Evolutionary conservation across 495 filamentous ascomycete species (phyloP).

Genomic region (Aspergillus campestris): DNA sequence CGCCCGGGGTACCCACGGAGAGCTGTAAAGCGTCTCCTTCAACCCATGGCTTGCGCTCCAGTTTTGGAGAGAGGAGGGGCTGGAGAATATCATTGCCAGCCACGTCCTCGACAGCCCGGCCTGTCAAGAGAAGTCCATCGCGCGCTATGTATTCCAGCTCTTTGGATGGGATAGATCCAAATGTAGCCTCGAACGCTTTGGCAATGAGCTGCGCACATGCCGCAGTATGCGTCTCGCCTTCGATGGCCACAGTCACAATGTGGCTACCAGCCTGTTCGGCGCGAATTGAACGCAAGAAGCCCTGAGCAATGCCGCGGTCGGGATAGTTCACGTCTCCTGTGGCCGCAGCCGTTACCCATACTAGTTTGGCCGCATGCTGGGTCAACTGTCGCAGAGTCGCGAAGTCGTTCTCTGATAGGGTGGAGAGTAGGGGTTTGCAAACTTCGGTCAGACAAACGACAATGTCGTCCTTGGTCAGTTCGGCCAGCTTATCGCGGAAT

Average conservation of each 20-base stretch:
- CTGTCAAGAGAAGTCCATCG: too few species aligned
- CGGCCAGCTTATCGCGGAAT: too few species aligned
- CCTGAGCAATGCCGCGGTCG: constrained; percentile 2
- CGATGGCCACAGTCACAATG: constrained; percentile 11
- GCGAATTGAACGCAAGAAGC: constrained; percentile 4
- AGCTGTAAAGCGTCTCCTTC: constrained; percentile 2
- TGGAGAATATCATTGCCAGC: too few species aligned
- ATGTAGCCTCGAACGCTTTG: neutral
- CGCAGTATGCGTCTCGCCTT: neutral
- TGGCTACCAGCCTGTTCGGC: constrained; percentile 10
- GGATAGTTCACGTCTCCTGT: neutral
- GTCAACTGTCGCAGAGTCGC: neutral
- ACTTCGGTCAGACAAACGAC: neutral
- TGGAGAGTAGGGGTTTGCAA: neutral
- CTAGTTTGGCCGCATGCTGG: neutral
- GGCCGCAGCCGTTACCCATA: constrained; percentile 2
- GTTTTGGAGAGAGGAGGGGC: neutral
- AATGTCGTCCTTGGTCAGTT: neutral
- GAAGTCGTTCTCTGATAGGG: neutral
- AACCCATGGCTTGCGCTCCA: constrained; percentile 11
- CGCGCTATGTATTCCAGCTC: neutral
- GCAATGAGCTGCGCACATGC: neutral
- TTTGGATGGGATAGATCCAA: neutral
- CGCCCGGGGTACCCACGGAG: neutral
- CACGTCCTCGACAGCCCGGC: too few species aligned